Evolutionary conservation across 106 monocot genomes (phyloP).

Genomic region (Phalaenopsis aphrodite): DNA sequence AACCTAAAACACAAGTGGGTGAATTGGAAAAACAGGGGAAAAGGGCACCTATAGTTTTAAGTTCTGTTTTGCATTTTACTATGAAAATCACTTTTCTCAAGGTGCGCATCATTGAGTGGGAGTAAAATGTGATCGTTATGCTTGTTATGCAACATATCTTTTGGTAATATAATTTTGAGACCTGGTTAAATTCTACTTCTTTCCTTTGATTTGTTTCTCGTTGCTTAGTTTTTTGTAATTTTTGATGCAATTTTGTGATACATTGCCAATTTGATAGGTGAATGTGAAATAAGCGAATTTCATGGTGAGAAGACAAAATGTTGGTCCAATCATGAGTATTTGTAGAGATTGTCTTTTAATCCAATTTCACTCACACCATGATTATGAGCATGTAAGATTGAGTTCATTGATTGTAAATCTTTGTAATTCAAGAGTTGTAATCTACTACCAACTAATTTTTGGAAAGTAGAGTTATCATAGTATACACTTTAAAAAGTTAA

Average conservation of each 20-base stretch:
- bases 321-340: neutral
- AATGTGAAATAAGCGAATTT: neutral
- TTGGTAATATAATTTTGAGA: neutral
- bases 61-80: no score
- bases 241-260: neutral
- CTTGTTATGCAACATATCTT: neutral
- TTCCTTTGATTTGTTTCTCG: neutral
- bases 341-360: neutral
- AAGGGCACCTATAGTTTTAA: no score
- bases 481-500: no score
- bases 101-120: neutral
- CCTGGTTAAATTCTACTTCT: neutral
- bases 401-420: no score
- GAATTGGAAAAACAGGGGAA: no score
- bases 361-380: no score
- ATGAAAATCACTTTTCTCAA: neutral
- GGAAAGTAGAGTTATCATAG: no score
- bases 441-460: no score
- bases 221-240: neutral
- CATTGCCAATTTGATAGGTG: neutral
- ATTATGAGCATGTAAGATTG: no score
- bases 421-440: no score
- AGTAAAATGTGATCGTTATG: neutral
- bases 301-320: neutral
- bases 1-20: neutral